These are phyloP conservation scores for Aspergillus baeticus DNA, from an alignment of 495 filamentous ascomycete genomes.

Conservation along the genomic window DNA sequence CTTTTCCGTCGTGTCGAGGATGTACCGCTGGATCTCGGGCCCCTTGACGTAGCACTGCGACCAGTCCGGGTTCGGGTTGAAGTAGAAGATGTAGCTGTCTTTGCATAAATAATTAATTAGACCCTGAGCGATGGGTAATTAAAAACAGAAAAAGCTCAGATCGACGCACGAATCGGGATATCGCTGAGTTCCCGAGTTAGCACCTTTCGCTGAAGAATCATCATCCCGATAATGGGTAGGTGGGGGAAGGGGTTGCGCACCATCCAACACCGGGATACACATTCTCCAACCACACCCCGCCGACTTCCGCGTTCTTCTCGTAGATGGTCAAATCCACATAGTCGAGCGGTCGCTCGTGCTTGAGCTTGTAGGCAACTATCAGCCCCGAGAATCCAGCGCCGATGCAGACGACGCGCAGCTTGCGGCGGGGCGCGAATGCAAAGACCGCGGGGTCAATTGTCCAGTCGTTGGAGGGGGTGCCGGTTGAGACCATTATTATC, in stretches of 20 bases:
- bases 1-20: slow-evolving; percentile 48
- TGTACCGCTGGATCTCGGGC: slow-evolving; percentile 58
- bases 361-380: slow-evolving; percentile 30
- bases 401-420: slow-evolving; percentile 36
- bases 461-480: background rate
- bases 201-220: no score
- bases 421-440: background rate
- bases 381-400: slow-evolving; percentile 41
- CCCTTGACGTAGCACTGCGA: slow-evolving; percentile 52
- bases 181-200: background rate
- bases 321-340: slow-evolving; percentile 21
- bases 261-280: background rate
- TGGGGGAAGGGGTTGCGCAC: slow-evolving; percentile 51
- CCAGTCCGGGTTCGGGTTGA: slow-evolving; percentile 60
- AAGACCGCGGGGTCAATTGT: background rate
- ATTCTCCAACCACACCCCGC: slow-evolving; percentile 42
- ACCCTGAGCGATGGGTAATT: background rate
- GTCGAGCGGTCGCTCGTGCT: slow-evolving; percentile 20
- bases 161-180: slow-evolving; percentile 2
- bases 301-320: slow-evolving; percentile 14
- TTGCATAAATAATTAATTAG: background rate
- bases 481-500: background rate
- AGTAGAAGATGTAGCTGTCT: slow-evolving; percentile 44
- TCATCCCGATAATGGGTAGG: no score
- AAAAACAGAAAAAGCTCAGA: no score